These are phyloP conservation scores for Hymenoscyphus occultus DNA, from an alignment of 2,329 filamentous ascomycete species.

Conservation along the genomic window DNA sequence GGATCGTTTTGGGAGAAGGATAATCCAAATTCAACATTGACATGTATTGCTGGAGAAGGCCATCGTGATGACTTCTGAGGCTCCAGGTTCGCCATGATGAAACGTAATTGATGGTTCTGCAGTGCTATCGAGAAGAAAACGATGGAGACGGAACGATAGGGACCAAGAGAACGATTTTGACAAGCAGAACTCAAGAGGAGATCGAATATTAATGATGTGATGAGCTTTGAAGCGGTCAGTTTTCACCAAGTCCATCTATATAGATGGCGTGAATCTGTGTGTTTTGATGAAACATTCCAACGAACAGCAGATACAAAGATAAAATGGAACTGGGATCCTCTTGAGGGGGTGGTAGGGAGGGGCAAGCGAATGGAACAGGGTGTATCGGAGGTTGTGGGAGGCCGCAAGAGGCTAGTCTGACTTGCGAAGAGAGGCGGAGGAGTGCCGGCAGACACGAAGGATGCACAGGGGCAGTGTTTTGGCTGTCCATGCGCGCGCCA, in stretches of 20 bases:
- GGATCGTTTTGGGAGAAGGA: slow-evolving; percentile 26
- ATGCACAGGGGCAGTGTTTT: slow-evolving; percentile 4
- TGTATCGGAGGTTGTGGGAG: neutral
- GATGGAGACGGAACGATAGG: neutral
- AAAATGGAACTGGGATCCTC: neutral
- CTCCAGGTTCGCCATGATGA: slow-evolving; percentile 23
- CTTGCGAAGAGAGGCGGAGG: neutral
- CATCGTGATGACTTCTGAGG: slow-evolving; percentile 24
- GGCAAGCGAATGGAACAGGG: neutral
- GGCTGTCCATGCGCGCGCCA: slow-evolving; percentile 1
- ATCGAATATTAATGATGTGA: neutral
- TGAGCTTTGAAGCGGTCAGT: neutral
- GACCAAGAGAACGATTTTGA: neutral
- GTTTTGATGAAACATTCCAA: slow-evolving; percentile 1
- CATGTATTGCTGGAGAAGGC: slow-evolving; percentile 28
- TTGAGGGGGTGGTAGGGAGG: neutral
- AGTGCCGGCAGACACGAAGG: neutral
- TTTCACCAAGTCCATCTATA: neutral
- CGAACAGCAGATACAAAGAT: neutral
- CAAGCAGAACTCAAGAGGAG: neutral
- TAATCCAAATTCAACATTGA: slow-evolving; percentile 34
- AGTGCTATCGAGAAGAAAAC: neutral
- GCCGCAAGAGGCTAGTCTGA: slow-evolving; percentile 1
- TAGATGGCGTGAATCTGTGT: neutral
- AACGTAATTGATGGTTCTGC: neutral